phyloP scores from a whole-genome alignment of 2,329 filamentous ascomycete genomes.

The Alternaria hordeiaustralica region DNA sequence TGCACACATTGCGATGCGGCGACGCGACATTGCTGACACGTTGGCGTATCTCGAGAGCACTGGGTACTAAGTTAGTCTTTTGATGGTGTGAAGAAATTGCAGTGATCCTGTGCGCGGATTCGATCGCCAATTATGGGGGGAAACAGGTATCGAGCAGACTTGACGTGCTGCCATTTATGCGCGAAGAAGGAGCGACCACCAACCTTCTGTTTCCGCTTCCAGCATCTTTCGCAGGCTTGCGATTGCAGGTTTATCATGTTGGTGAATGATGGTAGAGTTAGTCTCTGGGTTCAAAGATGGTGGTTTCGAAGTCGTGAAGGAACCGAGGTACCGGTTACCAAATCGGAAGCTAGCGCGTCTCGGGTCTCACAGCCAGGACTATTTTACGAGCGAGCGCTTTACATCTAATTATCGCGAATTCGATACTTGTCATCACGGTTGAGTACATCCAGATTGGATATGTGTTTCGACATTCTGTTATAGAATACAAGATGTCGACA shows the following conservation, averaged over 20 bases:
- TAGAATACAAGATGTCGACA: background rate
- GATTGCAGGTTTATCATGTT: background rate
- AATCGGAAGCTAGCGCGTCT: background rate
- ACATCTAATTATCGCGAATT: too few relatives aligned
- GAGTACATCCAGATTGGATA: too few relatives aligned
- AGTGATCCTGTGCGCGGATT: background rate
- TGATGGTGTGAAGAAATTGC: background rate
- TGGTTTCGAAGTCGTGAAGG: background rate
- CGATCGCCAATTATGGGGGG: background rate
- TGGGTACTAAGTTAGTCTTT: background rate
- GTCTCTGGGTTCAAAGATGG: background rate
- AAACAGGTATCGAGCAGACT: background rate
- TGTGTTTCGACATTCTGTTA: too few relatives aligned
- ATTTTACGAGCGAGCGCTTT: too few relatives aligned
- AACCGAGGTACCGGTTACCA: background rate
- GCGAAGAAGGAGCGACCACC: background rate
- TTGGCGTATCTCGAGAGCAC: slow-evolving; percentile 14
- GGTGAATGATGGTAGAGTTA: background rate
- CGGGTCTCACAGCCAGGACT: background rate
- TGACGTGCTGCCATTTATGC: too few relatives aligned
- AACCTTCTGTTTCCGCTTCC: slow-evolving; percentile 26
- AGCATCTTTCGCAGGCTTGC: slow-evolving; percentile 24
- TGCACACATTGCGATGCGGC: slow-evolving; percentile 10
- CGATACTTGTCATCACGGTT: too few relatives aligned
- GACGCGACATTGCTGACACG: slow-evolving; percentile 10